Base-by-base conservation (phyloP, 2,329 filamentous ascomycete genomes). In the Colletotrichum tofieldiae region DNA sequence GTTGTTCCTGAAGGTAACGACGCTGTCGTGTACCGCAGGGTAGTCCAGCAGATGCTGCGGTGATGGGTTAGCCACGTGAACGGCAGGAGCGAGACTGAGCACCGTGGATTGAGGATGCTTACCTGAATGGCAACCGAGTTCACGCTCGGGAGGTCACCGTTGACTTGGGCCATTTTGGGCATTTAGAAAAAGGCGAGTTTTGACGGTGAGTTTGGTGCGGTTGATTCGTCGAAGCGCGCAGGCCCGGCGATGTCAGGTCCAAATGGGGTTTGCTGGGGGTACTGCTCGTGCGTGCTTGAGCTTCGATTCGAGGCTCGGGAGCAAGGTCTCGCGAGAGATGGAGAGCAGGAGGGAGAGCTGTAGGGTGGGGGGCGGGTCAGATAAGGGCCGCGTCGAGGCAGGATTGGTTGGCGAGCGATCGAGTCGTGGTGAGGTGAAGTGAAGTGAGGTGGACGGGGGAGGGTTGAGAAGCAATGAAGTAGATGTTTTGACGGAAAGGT, bases 41-140 rank as follows among this genome's bases (percentile, higher is more conserved):
- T 97, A 98, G 76, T 92, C 92, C 77, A 91, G 88, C 75, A 98
- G 88, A 81, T 98, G 95, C 94, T 97, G 77, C 55, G 32, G 51
- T 41, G 29, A 75, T 26, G 23, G 59, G 43, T 62, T 56, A 66
- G 52, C 35, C 26, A 39, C 20, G 20, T 7, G 8, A 16, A 59
- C 3, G 56, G 14, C 18, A n/a, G 26, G 26, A 26, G n/a, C 29
- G 18, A 20, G 51, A 5, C 2, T 6, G 37, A 51, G 20, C 23
- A 16, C 16, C 2, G 5, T 14, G 9, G 32, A 26, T n/a, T n/a
- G 14, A 23, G 14, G 20, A n/a, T 16, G 72, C 82, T 47, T 83
- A 88, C 86, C 78, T 86, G 82, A 67, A 89, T 65, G 77, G 88
- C 88, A 67, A 85, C 86, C 60, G 87, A 89, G 75, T 81, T 81